Conservation (phyloP, 257 asterid genomes). For the Solanum habrochaites region DNA sequence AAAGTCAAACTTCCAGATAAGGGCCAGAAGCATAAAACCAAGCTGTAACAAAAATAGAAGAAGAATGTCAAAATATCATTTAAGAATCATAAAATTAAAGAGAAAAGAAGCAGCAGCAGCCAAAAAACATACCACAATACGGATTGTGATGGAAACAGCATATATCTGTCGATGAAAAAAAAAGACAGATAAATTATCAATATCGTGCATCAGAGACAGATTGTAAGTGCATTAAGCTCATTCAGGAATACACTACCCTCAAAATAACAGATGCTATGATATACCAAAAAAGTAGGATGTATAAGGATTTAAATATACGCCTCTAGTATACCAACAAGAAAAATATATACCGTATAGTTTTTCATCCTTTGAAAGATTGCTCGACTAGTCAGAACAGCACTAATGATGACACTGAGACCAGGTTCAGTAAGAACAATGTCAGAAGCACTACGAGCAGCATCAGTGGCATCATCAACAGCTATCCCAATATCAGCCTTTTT, state of each 20-base stretch:
- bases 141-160: constrained; percentile 96
- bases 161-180: constrained; percentile 50
- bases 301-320: not conserved
- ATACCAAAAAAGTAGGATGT: not conserved
- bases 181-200: not conserved
- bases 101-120: not conserved
- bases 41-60: constrained; percentile 41
- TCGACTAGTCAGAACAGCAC: constrained; percentile 95
- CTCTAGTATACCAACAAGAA: not conserved
- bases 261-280: not conserved
- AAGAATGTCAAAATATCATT: constrained; percentile 1
- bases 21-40: constrained; percentile 93
- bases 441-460: constrained; percentile 99
- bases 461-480: constrained; percentile 98
- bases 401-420: constrained; percentile 95
- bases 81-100: not conserved
- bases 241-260: not conserved
- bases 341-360: constrained; percentile 67
- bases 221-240: not conserved
- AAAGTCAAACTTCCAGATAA: constrained; percentile 91
- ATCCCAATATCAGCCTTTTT: constrained; percentile 97
- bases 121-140: constrained; percentile 78
- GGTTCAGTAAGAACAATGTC: constrained; percentile 98
- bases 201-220: not conserved
- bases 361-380: constrained; percentile 98